Conservation (phyloP, 805 yeast species). For the Ogataea siamensis region DNA sequence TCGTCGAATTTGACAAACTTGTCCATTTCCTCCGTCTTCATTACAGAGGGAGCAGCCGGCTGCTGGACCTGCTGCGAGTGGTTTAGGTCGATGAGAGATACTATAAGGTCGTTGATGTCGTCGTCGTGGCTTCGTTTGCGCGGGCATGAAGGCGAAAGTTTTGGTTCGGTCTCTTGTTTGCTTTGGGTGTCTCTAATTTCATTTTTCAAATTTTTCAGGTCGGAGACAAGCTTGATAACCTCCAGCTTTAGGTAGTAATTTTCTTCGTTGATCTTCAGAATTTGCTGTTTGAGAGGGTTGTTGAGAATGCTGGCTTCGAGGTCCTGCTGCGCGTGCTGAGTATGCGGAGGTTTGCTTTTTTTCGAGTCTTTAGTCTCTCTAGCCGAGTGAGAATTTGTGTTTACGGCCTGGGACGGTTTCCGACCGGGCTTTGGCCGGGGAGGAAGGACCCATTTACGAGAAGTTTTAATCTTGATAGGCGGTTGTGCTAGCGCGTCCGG, state of each 20-base stretch:
- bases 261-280: slow-evolving; percentile 44
- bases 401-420: slow-evolving; percentile 39
- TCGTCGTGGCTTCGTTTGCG: slow-evolving; percentile 34
- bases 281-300: slow-evolving; percentile 38
- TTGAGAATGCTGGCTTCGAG: slow-evolving; percentile 22
- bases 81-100: slow-evolving; percentile 35
- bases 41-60: slow-evolving; percentile 1
- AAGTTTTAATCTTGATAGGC: slow-evolving; percentile 47
- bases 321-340: slow-evolving; percentile 7
- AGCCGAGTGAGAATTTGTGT: not conserved
- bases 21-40: slow-evolving; percentile 15
- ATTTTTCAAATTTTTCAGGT: slow-evolving; percentile 37
- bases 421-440: slow-evolving; percentile 80
- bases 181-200: slow-evolving; percentile 17
- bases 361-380: slow-evolving; percentile 11
- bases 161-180: slow-evolving; percentile 1
- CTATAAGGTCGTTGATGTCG: slow-evolving; percentile 36
- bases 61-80: slow-evolving; percentile 27
- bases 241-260: slow-evolving; percentile 43
- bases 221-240: slow-evolving; percentile 43
- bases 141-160: slow-evolving; percentile 3
- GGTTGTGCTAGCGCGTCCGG: slow-evolving; percentile 12
- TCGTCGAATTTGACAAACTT: slow-evolving; percentile 20
- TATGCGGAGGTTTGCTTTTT: slow-evolving; percentile 12
- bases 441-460: slow-evolving; percentile 81